Base-by-base conservation (phyloP, 306 rosid genomes). In the Prunus mira region DNA sequence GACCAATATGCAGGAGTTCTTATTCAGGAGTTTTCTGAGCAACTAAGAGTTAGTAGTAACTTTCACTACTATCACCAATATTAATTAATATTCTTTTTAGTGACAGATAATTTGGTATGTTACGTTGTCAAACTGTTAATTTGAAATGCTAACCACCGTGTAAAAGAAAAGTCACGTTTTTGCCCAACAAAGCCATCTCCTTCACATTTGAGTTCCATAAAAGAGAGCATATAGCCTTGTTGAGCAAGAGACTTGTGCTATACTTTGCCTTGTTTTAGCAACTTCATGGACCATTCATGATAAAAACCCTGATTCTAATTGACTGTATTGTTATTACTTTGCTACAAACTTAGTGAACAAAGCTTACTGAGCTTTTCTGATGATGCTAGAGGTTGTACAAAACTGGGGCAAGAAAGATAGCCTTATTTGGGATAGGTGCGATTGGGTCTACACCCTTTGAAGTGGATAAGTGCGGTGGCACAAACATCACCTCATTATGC, bases 361-460 rank as follows among this genome's bases (percentile, higher is more conserved):
- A 30, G 32, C 32, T 45, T 7, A 45, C 49, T 7, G 6, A 45
- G n/a, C 27, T 34, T 34, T 43, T 24, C 3, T 3, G 1, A 25
- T 60, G 13, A 63, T 54, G 74, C 18, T 22, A 76, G 84, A 41
- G 46, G 20, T 55, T 75, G 32, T 66, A 71, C 69, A 38, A 43
- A 0, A 24, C 14, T 12, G 75, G 84, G 45, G 84, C 84, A 55
- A 65, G 81, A 47, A 81, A 81, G 67, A 24, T 81, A 2, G 81
- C 25, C n/a, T 2, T 72, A 3, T 54, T 41, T 9, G 84, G 78
- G n/a, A 1, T 76, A 19, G 81, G 78, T 2, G 1, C 1, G 3
- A 12, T 72, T 2, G 81, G 85, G 2, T 88, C 84, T 65, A 71
- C 54, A 72, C 95, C 90, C 12, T 8, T 43, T 50, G 32, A 78